Conservation (phyloP, 1,284 basidiomycete genomes). For the Ustilago cynodontis region DNA sequence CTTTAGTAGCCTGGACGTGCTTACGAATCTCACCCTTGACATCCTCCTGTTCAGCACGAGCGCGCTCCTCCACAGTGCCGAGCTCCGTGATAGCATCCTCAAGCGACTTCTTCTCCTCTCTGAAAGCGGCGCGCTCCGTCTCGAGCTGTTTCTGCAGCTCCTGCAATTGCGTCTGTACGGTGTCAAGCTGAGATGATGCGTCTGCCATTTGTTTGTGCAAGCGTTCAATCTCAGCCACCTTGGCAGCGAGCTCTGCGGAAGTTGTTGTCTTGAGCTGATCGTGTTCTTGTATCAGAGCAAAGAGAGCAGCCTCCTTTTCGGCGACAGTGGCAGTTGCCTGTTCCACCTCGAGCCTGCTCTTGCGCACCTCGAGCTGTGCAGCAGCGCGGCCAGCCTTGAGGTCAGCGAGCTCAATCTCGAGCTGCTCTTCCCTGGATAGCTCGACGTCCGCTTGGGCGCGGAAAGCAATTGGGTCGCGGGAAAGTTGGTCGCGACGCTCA, state of each 20-base stretch:
- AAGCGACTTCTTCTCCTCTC: constrained; percentile 74
- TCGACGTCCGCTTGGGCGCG: constrained; percentile 33
- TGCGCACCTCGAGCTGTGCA: constrained; percentile 67
- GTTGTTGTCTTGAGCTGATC: constrained; percentile 76
- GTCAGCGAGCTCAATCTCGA: constrained; percentile 82
- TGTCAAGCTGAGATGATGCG: constrained; percentile 75
- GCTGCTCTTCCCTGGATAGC: constrained; percentile 79
- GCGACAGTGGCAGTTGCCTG: constrained; percentile 79
- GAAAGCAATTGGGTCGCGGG: constrained; percentile 46
- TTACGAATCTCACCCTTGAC: constrained; percentile 66
- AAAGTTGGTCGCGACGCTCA: constrained; percentile 75
- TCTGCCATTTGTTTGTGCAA: constrained; percentile 77
- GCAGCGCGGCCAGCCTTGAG: constrained; percentile 67
- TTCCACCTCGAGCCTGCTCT: constrained; percentile 79
- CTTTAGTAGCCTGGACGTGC: constrained; percentile 80
- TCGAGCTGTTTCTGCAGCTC: constrained; percentile 76
- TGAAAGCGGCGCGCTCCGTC: constrained; percentile 77
- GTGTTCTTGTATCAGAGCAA: constrained; percentile 74
- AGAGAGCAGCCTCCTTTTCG: constrained; percentile 81
- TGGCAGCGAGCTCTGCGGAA: constrained; percentile 70
- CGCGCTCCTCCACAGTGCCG: constrained; percentile 58
- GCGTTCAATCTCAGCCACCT: constrained; percentile 78
- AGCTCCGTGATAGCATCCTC: constrained; percentile 67
- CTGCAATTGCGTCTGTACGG: constrained; percentile 75
- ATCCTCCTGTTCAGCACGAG: constrained; percentile 75